Conservation (phyloP, 176 grass and related monocot genomes). For the Elaeis guineensis region DNA sequence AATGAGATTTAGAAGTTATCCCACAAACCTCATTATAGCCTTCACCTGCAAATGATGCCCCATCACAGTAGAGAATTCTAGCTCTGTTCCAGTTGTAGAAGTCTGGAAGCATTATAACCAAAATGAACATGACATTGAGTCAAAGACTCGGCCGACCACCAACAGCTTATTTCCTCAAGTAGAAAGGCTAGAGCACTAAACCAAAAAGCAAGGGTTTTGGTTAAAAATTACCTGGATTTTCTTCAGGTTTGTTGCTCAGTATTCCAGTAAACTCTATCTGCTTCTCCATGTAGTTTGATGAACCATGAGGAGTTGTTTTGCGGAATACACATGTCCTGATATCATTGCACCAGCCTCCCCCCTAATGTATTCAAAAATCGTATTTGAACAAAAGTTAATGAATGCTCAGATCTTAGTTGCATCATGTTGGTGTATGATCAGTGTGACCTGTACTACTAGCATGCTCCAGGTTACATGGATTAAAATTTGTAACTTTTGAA, state of each 20-base stretch:
- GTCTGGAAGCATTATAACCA: constrained; percentile 27
- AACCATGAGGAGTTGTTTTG: constrained; percentile 6
- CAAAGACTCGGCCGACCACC: too few species aligned
- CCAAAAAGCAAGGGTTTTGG: not conserved
- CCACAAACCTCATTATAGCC: constrained; percentile 44
- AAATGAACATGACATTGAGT: not conserved
- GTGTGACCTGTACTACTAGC: too few species aligned
- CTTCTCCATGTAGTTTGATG: constrained; percentile 35
- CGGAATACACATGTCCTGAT: constrained; percentile 1
- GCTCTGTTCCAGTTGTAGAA: constrained; percentile 97
- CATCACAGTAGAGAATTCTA: constrained; percentile 81
- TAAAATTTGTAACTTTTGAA: too few species aligned
- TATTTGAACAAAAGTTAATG: too few species aligned
- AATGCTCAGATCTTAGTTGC: too few species aligned
- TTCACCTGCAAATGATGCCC: constrained; percentile 71
- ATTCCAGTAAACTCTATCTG: constrained; percentile 18
- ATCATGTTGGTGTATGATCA: too few species aligned
- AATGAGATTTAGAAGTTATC: not conserved
- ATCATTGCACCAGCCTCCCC: constrained; percentile 35
- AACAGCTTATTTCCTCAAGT: too few species aligned
- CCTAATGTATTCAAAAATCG: constrained; percentile 4
- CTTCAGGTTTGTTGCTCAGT: constrained; percentile 12
- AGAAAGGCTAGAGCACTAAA: not conserved
- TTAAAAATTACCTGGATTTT: constrained; percentile 31
- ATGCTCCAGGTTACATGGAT: too few species aligned